Evolutionary conservation across 2,329 filamentous ascomycete genomes (phyloP).

Genomic region (Pestalotiopsis sp.): DNA sequence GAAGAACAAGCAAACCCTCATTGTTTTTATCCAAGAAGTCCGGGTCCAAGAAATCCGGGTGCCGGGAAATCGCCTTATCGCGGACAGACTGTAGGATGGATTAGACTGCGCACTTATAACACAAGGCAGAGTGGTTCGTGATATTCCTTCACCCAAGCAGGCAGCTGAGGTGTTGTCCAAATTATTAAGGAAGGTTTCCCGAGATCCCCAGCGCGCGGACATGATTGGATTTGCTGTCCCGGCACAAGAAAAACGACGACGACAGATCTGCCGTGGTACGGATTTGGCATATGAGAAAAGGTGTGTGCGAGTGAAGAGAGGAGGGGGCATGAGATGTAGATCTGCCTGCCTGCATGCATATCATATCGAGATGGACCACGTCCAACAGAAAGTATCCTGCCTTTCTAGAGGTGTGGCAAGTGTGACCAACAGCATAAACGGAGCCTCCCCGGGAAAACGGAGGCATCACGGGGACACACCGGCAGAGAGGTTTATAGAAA

Average conservation of each 20-base stretch:
- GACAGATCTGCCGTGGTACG: not conserved
- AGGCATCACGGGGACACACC: not conserved
- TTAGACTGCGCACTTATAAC: not conserved
- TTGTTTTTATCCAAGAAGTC: too few species aligned
- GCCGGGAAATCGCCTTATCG: too few species aligned
- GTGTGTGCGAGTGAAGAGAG: not conserved
- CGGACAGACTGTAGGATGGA: too few species aligned
- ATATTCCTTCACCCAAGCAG: not conserved
- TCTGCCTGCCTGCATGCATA: not conserved
- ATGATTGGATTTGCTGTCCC: not conserved
- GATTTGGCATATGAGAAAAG: not conserved
- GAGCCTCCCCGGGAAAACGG: not conserved
- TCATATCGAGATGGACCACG: not conserved
- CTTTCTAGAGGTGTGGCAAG: not conserved
- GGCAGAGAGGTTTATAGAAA: not conserved
- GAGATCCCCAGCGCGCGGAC: not conserved
- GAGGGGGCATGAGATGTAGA: not conserved
- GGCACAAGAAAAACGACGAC: not conserved
- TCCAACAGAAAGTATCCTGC: not conserved
- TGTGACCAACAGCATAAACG: not conserved
- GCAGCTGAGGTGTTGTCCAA: not conserved
- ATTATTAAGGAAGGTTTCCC: not conserved
- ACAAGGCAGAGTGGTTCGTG: not conserved
- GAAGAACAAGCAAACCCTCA: too few species aligned
- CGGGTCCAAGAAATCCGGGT: too few species aligned